Conservation (phyloP, 352 stramenopile genomes). For the Pythium brachiatum region DNA sequence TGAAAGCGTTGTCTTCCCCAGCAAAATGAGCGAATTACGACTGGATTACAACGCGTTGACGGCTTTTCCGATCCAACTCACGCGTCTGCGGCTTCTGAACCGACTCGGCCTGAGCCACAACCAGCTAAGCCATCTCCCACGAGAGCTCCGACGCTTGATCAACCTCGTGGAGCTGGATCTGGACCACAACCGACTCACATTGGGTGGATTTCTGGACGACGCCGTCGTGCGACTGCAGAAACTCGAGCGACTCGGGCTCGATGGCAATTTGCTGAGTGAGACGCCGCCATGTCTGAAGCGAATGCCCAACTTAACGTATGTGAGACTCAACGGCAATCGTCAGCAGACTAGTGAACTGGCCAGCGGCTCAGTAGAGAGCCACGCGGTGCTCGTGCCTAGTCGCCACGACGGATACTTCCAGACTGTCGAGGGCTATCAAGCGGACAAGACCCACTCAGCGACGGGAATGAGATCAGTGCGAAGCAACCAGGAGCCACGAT, state of each 20-base stretch:
- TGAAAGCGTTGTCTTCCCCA: conserved; percentile 34
- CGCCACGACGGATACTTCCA: conserved; percentile 60
- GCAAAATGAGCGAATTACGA: conserved; percentile 41
- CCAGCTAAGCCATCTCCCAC: conserved; percentile 34
- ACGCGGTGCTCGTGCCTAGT: conserved; percentile 14
- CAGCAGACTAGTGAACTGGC: not conserved
- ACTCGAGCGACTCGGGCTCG: conserved; percentile 60
- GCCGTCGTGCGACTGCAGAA: conserved; percentile 40
- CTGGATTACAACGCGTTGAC: conserved; percentile 55
- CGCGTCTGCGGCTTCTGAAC: conserved; percentile 50
- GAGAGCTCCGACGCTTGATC: conserved; percentile 45
- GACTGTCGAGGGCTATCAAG: conserved; percentile 24
- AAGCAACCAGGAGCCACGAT: not conserved
- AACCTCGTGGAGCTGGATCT: conserved; percentile 69
- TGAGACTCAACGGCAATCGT: conserved; percentile 56
- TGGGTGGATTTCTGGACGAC: conserved; percentile 38
- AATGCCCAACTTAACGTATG: conserved; percentile 36
- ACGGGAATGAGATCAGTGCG: not conserved
- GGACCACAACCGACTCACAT: conserved; percentile 51
- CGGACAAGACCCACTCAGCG: conserved; percentile 5
- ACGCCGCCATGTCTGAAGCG: conserved; percentile 26
- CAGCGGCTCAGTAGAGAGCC: not conserved
- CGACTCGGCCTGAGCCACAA: conserved; percentile 63
- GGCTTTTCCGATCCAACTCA: conserved; percentile 47
- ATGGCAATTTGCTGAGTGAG: conserved; percentile 43